These are phyloP conservation scores for Ormosia emarginata DNA, from an alignment of 306 rosid species.

Conservation along the genomic window DNA sequence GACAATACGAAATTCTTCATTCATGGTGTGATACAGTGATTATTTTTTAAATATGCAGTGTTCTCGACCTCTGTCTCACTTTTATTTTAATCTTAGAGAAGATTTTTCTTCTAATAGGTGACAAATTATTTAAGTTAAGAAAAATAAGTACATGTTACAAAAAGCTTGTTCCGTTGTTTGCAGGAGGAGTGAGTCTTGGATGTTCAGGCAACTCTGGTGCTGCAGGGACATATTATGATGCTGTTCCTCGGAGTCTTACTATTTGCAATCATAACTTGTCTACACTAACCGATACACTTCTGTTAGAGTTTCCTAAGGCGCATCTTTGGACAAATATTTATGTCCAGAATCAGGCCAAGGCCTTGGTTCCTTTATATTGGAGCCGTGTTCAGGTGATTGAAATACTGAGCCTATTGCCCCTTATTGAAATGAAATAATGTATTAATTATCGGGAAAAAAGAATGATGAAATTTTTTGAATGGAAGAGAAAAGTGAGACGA, in stretches of 20 bases:
- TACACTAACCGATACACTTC: constrained; percentile 85
- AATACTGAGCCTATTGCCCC: constrained; percentile 17
- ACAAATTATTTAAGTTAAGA: constrained; percentile 7
- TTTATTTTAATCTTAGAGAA: background rate
- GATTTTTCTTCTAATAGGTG: background rate
- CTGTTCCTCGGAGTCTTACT: constrained; percentile 83
- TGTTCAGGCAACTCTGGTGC: constrained; percentile 89
- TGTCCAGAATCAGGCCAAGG: constrained; percentile 87
- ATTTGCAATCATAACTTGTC: constrained; percentile 79
- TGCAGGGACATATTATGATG: constrained; percentile 95
- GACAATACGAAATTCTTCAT: constrained; percentile 57
- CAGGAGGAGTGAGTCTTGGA: constrained; percentile 90
- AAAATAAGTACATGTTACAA: background rate
- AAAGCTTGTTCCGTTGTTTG: constrained; percentile 25
- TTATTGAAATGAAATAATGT: constrained; percentile 4
- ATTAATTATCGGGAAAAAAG: background rate
- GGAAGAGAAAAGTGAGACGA: background rate
- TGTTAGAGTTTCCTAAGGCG: constrained; percentile 85
- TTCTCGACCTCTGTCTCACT: background rate
- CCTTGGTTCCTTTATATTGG: constrained; percentile 92
- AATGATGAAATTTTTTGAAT: background rate
- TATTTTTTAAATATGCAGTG: constrained; percentile 6
- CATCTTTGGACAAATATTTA: constrained; percentile 94
- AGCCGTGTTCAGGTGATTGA: constrained; percentile 92
- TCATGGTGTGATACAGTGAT: constrained; percentile 60